These are phyloP conservation scores for Sarocladiaceae sp. DNA, from an alignment of 2,329 filamentous ascomycete species.

Conservation along the genomic window DNA sequence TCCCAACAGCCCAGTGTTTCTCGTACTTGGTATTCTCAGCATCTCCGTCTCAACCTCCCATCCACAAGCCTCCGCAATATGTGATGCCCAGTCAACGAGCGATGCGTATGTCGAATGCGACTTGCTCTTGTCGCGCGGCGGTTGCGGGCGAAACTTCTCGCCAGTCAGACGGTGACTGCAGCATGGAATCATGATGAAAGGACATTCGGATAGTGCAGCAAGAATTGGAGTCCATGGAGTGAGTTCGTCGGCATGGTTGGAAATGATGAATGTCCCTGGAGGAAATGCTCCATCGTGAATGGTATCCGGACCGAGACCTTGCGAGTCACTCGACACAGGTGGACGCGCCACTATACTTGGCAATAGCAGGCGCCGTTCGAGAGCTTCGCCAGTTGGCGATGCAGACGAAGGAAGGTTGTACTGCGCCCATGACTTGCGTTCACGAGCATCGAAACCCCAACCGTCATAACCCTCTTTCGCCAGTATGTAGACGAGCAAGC, in stretches of 20 bases:
- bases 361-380: constrained; percentile 45
- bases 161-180: constrained; percentile 87
- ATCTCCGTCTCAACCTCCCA: constrained; percentile 79
- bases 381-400: constrained; percentile 26
- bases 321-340: background rate
- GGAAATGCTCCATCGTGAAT: constrained; percentile 64
- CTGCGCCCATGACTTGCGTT: constrained; percentile 76
- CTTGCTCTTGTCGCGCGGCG: constrained; percentile 45
- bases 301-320: constrained; percentile 11
- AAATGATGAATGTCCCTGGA: constrained; percentile 81
- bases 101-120: constrained; percentile 73
- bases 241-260: constrained; percentile 94
- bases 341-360: constrained; percentile 34
- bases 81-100: constrained; percentile 72
- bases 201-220: constrained; percentile 67
- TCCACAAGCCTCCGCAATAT: constrained; percentile 66
- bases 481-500: constrained; percentile 80
- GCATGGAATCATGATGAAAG: constrained; percentile 92
- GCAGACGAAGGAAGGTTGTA: constrained; percentile 44
- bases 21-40: constrained; percentile 85
- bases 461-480: constrained; percentile 75
- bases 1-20: constrained; percentile 80
- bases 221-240: constrained; percentile 94
- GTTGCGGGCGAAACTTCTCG: constrained; percentile 63
- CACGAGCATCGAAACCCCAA: constrained; percentile 89